Base-by-base conservation (phyloP, 176 grass and related monocot species). In the Carex parvula region DNA sequence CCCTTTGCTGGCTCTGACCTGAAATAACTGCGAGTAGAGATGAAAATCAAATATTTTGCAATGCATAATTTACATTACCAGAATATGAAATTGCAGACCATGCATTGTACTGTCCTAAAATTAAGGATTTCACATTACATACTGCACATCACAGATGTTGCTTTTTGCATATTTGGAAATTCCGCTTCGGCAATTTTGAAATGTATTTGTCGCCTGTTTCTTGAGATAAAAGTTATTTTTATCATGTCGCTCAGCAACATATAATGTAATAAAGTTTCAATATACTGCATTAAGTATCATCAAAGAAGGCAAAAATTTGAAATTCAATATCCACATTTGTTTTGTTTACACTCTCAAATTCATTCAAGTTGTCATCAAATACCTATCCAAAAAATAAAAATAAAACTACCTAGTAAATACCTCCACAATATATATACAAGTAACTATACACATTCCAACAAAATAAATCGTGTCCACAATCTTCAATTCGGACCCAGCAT, bases 351-450 rank as follows among this genome's bases (percentile, higher is more conserved):
- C 18, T 66, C 64, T 66, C 3, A 64, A 60, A 60, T 64, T 9
- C 61, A 64, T 29, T 60, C 22, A 64, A 64, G 61, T 64, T 64
- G 61, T 60, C 10, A 12, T 60, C 8, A 44, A 44, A 44, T 6
- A 66, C 29, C 11, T 66, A 66, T 22, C 26, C 30, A 10, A 41
- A 69, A 69, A 30, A 3, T 7, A 69, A 69, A 53, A 14, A 22
- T 52, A 18, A 75, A 53, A 53, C 46, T 76, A 76, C 22, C 48
- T 55, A 3, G 72, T 76, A 54, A 76, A 76, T 3, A 76, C 72
- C 21, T 76, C 72, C 4, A 76, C 72, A 55, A 76, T 76, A 29
- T 76, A 76, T 76, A 55, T 76, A 76, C 22, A 76, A 55, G 72
- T 76, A 76, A 76, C 72, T 29, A 55, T 76, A 29, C 55, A 76